Evolutionary conservation across 1,139 yeast species (phyloP), one percentile per base, ranked within the genome.

Genomic region (Taphrina wiesneri): DNA sequence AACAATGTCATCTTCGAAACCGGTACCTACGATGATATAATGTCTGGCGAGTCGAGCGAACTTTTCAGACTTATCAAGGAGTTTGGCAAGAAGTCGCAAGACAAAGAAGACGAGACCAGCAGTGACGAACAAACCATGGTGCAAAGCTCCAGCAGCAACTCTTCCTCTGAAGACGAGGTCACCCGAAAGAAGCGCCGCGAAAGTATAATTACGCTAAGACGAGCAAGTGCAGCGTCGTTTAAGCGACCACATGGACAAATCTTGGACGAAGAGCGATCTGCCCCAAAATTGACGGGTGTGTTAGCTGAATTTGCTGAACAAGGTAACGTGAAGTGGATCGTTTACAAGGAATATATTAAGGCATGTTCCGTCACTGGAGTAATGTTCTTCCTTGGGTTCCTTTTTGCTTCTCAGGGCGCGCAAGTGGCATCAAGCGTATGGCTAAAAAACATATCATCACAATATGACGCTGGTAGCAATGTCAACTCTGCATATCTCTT

Each of bases 361-460:
- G 96, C 98, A 0, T 91, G 97, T 79, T 90, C 90, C 70, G 83
- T 89, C n/a, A 76, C 74, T 62, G 85, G 85, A 70, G 96, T 92
- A 19, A 45, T 79, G 0, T 71, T 86, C 2, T 86, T 86, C 74
- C 74, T 90, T 67, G 66, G 75, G 13, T 70, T 77, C 63, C 68
- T 77, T 52, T 73, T 87, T 23, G 60, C 79, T 5, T 82, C 91
- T 0, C 88, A 86, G 82, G 78, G 83, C 23, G 75, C 88, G 56
- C 83, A 85, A 67, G 89, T 86, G 53, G 76, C 79, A 60, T 82
- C 92, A 53, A 90, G 87, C 74, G 83, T 93, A 63, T 93, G 99
- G 99, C 84, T 93, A 73, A 93, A 93, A 75, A 92, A 90, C 75
- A 95, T 99, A 99, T 90, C 98, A 9, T 54, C 64, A 28, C 99